Evolutionary conservation across 208 protist genomes (phyloP).

Genomic region (Kentomonas sorsogonicus): DNA sequence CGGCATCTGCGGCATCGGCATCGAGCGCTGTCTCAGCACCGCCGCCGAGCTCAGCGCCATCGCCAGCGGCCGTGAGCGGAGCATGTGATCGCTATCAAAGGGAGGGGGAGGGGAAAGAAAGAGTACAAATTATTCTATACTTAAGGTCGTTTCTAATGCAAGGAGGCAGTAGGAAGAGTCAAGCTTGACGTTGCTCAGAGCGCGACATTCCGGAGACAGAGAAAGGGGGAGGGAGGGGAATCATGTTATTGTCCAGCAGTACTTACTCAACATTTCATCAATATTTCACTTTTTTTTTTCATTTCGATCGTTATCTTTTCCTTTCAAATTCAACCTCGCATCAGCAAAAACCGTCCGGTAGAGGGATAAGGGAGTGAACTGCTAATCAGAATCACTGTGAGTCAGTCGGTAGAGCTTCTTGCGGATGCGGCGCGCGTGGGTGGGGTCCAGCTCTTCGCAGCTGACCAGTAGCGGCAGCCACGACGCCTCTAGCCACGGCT

Average conservation of each 20-base stretch:
- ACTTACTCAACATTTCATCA: background rate
- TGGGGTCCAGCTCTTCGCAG: conserved; percentile 32
- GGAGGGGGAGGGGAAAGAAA: no score
- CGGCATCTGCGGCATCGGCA: conserved; percentile 8
- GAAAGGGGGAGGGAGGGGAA: background rate
- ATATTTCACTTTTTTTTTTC: conserved; percentile 5
- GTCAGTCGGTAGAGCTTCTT: conserved; percentile 51
- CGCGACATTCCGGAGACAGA: background rate
- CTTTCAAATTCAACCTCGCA: no score
- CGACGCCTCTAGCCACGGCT: conserved; percentile 28
- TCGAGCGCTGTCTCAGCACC: conserved; percentile 9
- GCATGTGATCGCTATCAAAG: conserved; percentile 11
- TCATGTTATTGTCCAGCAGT: background rate
- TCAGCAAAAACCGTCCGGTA: no score
- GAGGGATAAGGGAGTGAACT: no score
- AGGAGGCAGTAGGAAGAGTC: no score
- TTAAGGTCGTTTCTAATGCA: background rate
- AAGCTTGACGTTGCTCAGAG: background rate
- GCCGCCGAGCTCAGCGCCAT: no score
- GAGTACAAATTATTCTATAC: no score
- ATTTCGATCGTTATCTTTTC: background rate
- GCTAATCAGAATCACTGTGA: conserved; percentile 85
- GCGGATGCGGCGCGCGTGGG: conserved; percentile 51
- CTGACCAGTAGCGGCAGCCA: conserved; percentile 43
- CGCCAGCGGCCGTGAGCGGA: no score